A percentile compares a stretch with the other conserved stretches of the same genome.
Evolutionary conservation across 1,139 yeast species (phyloP).

Genomic region (Kodamaea alishanica): DNA sequence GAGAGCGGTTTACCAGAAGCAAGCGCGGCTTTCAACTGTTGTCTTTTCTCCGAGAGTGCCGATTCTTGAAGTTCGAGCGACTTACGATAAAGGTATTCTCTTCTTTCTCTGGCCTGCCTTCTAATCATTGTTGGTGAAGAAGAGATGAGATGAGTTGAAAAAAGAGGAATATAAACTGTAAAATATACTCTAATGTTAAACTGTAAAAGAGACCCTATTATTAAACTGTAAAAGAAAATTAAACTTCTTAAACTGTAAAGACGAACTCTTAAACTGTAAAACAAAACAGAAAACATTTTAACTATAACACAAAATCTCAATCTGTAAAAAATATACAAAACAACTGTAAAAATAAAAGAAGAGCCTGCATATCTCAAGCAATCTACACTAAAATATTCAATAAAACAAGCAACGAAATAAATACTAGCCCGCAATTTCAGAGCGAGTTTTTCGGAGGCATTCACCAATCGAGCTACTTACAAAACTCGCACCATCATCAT

Average conservation of each 20-base stretch:
- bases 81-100: slow-evolving; percentile 86
- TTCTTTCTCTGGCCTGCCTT: slow-evolving; percentile 91
- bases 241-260: neutral
- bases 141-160: slow-evolving; percentile 10
- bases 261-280: neutral
- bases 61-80: slow-evolving; percentile 90
- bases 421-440: slow-evolving; percentile 23
- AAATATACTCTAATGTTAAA: too few species aligned
- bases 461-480: slow-evolving; percentile 40
- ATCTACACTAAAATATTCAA: neutral
- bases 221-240: neutral
- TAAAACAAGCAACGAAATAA: neutral
- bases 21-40: slow-evolving; percentile 78
- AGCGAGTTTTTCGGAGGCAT: slow-evolving; percentile 37
- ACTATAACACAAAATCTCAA: slow-evolving; percentile 1
- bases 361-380: neutral
- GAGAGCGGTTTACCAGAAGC: slow-evolving; percentile 90
- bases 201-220: too few species aligned
- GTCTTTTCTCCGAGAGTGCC: slow-evolving; percentile 78
- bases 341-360: neutral
- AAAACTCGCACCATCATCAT: slow-evolving; percentile 26
- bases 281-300: slow-evolving; percentile 2
- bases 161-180: neutral
- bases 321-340: neutral
- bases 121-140: slow-evolving; percentile 49